Base-by-base conservation (phyloP, 331 rosid genomes). In the Malus hybrid region DNA sequence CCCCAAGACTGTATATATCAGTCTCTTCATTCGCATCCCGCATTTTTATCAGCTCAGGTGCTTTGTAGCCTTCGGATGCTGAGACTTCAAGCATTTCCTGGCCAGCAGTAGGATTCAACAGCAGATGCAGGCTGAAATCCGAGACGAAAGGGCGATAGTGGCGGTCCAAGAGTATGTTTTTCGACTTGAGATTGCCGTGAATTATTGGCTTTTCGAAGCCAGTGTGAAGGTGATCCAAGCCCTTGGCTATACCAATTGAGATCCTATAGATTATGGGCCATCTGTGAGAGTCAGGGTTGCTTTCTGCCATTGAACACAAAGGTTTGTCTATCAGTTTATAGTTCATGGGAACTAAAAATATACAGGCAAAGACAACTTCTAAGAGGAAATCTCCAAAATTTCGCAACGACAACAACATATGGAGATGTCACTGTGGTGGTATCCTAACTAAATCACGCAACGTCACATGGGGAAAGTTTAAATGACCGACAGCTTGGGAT, bases 11-110 rank as follows among this genome's bases (percentile, higher is more conserved):
- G 72, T 83, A 95, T 53, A 92, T 78, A 75, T 95, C 99, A 4
- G 83, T 87, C 83, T 80, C 79, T 74, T 80, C 89, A 22, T 77
- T 84, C 4, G 90, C 97, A 77, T 95, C 91, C 82, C 83, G 89
- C 93, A 92, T 92, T 86, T 95, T 95, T 81, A 92, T 89, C 66
- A 92, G 89, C 79, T 95, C 99, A 8, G 97, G 96, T 11, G 99
- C 91, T 79, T 90, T 95, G 75, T 95, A 95, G 44, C 99, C 99
- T 78, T 92, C 84, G 53, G 86, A 80, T 73, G 91, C 93, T n/a
- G 93, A 89, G 60, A 82, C 81, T 67, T 92, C 99, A 36, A 95
- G 91, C 92, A 92, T 83, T 85, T 90, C 97, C 75, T 89, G 97
- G 68, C 89, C 87, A 13, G 97, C 87, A 29, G 92, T 80, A 15